Percentiles rank a stretch among this genome's conserved stretches.
Evolutionary conservation across 495 filamentous ascomycete species (phyloP).

Genomic region (Cercophora newfieldiana): DNA sequence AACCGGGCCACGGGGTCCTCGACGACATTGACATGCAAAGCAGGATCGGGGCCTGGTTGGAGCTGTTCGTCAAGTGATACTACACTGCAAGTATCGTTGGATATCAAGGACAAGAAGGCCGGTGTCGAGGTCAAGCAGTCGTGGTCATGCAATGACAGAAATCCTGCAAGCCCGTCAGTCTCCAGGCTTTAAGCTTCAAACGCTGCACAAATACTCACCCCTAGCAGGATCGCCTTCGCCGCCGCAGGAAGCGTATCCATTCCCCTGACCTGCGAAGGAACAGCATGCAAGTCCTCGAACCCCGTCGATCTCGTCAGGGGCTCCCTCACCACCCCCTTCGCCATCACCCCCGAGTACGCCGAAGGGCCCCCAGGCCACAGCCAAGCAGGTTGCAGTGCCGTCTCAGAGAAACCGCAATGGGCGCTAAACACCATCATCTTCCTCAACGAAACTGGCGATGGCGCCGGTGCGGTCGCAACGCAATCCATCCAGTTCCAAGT

Average conservation of each 20-base stretch:
- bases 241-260: slow-evolving; percentile 21
- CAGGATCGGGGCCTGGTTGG: background rate
- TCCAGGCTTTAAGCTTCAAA: background rate
- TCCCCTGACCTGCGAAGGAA: slow-evolving; percentile 8
- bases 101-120: slow-evolving; percentile 2
- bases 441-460: slow-evolving; percentile 21
- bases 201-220: background rate
- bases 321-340: slow-evolving; percentile 18
- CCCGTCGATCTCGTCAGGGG: slow-evolving; percentile 21
- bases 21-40: slow-evolving; percentile 15
- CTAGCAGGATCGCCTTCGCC: slow-evolving; percentile 15
- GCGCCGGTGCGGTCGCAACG: background rate
- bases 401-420: slow-evolving; percentile 19
- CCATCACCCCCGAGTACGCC: slow-evolving; percentile 24
- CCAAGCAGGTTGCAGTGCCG: slow-evolving; percentile 15
- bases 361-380: slow-evolving; percentile 21
- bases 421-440: slow-evolving; percentile 17
- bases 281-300: slow-evolving; percentile 15
- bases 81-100: slow-evolving; percentile 8
- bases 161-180: slow-evolving; percentile 12
- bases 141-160: slow-evolving; percentile 25
- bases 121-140: slow-evolving; percentile 17
- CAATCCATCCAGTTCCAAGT: slow-evolving; percentile 24
- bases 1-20: slow-evolving; percentile 34
- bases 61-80: slow-evolving; percentile 5